phyloP scores from a whole-genome alignment of 495 filamentous ascomycete genomes.

The Bryoglossum gracile region DNA sequence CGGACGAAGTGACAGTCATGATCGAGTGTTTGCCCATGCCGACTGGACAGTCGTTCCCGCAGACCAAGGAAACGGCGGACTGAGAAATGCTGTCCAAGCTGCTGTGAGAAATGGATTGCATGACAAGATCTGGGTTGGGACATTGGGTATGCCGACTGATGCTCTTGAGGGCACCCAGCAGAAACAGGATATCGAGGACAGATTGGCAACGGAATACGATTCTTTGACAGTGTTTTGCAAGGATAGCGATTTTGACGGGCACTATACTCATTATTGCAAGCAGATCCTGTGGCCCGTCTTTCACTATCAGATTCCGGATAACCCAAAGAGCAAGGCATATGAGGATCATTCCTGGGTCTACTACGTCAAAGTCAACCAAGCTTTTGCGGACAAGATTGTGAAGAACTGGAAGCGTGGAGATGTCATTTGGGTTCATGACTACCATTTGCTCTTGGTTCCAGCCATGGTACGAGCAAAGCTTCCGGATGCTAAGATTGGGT shows the following conservation, averaged over 20 bases:
- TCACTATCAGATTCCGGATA: conserved; percentile 93
- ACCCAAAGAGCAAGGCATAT: conserved; percentile 95
- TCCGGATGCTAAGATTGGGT: conserved; percentile 86
- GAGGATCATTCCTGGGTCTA: conserved; percentile 93
- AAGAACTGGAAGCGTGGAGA: conserved; percentile 88
- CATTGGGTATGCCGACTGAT: conserved; percentile 87
- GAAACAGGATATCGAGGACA: conserved; percentile 71
- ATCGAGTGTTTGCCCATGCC: conserved; percentile 57
- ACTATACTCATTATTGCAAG: conserved; percentile 92
- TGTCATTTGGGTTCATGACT: conserved; percentile 90
- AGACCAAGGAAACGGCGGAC: conserved; percentile 83
- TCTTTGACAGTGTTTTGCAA: conserved; percentile 75
- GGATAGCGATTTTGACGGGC: conserved; percentile 84
- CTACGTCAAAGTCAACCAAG: conserved; percentile 84
- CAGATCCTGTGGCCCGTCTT: conserved; percentile 86
- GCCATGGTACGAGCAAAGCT: conserved; percentile 79
- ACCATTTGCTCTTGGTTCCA: conserved; percentile 88
- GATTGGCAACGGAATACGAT: conserved; percentile 68
- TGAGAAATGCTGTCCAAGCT: conserved; percentile 79
- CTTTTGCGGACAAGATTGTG: conserved; percentile 81
- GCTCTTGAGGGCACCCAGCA: conserved; percentile 58
- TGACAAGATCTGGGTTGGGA: conserved; percentile 81
- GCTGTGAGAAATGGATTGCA: conserved; percentile 56
- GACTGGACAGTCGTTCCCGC: conserved; percentile 79
- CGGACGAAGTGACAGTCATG: conserved; percentile 46